Evolutionary conservation across 176 grass and related monocot genomes (phyloP).

Genomic region (Oryza officinalis): DNA sequence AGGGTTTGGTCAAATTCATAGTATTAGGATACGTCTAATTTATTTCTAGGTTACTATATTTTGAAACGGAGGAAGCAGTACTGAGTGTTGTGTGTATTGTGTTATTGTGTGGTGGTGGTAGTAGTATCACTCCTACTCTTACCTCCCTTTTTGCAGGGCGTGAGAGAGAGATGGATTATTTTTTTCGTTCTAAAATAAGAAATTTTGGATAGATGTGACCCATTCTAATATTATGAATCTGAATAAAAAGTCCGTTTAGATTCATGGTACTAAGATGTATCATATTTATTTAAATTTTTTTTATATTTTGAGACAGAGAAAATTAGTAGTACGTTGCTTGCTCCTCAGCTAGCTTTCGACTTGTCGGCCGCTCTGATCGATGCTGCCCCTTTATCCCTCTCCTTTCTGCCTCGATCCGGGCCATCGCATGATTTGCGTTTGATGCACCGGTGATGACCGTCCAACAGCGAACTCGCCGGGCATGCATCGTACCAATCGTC

Average conservation of each 20-base stretch:
- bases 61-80: no score
- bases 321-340: background rate
- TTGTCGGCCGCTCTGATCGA: background rate
- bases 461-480: background rate
- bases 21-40: no score
- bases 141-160: background rate
- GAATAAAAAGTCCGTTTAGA: no score
- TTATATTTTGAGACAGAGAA: no score
- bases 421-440: conserved; percentile 17
- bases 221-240: no score
- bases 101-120: background rate
- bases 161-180: background rate
- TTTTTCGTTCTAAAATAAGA: no score
- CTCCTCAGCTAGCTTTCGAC: conserved; percentile 11
- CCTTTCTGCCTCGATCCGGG: background rate
- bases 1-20: no score
- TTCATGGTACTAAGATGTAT: no score
- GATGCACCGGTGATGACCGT: conserved; percentile 17
- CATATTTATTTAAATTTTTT: no score
- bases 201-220: no score
- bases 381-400: background rate
- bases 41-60: no score
- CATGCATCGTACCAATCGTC: background rate
- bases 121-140: background rate
- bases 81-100: background rate